Evolutionary conservation across 169 alveolate genomes (phyloP), one percentile per base, ranked within the genome.

Genomic region (Toxoplasma gondii): DNA sequence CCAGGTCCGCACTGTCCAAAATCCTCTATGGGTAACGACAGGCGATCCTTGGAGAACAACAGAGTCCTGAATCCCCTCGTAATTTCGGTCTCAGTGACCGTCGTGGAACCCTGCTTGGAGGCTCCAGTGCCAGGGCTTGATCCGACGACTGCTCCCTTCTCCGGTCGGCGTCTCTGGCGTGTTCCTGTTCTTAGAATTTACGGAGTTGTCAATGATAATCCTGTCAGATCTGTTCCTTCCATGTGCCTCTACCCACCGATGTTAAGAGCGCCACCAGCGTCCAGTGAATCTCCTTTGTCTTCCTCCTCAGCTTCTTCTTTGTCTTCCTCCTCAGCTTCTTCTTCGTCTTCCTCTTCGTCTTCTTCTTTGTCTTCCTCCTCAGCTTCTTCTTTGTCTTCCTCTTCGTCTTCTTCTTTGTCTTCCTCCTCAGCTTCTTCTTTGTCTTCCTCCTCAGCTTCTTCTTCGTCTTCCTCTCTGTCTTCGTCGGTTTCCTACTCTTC

Each of bases 61-160:
- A 64, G 74, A 16, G 34, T 16, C 34, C 67, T 19, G 67, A 16
- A 27, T 31, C 34, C 86, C 45, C 86, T 54, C 54, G 95, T 91
- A 69, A 44, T 93, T 80, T 91, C 95, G 4, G 93, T 93, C 74
- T 84, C 93, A 36, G 70, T 91, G 31, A 82, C 95, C 27, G 95
- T 93, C 1, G 69, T 93, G 24, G 93, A 86, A 39, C 53, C 39
- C 38, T 91, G 91, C 12, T 49, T 86, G 67, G 95, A 84, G 44
- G 54, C 93, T 22, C 95, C 95, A 19, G 43, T 93, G 0, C 78
- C 38, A 31, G 93, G 93, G 74, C 44, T 93, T 19, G 95, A 93
- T 43, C 95, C 95, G 17, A 17, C 86, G 58, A 83, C 69, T 43
- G 70, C 95, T 4, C 93, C 88, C 36, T 91, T 93, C 9, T 93